Percentiles rank a stretch among this genome's conserved stretches.
phyloP scores from a whole-genome alignment of 2,329 filamentous ascomycete genomes.

The Akanthomyces uredinophilus region DNA sequence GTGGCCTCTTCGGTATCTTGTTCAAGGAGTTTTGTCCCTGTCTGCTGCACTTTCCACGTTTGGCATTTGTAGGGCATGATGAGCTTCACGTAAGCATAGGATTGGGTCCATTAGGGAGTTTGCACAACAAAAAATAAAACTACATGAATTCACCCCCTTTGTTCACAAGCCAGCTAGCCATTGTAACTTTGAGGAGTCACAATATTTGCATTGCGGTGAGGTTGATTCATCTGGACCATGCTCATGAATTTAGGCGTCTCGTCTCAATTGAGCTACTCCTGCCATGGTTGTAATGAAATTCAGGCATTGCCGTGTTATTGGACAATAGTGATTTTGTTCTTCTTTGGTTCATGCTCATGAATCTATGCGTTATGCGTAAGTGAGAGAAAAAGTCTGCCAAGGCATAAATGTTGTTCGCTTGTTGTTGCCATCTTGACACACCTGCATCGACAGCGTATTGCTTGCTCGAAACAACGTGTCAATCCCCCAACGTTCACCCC shows the following conservation, averaged over 20 bases:
- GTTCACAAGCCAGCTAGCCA: too few relatives aligned
- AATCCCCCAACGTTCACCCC: background rate
- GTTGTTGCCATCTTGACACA: background rate
- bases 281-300: background rate
- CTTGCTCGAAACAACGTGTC: background rate
- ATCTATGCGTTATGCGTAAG: conserved; percentile 2
- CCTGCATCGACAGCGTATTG: background rate
- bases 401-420: background rate
- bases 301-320: background rate
- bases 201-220: too few relatives aligned
- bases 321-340: background rate
- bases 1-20: conserved; percentile 29
- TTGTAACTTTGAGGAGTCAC: too few relatives aligned
- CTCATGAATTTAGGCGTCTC: too few relatives aligned
- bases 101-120: conserved; percentile 34
- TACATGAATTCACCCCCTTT: conserved; percentile 3
- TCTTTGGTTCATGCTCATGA: background rate
- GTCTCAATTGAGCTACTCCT: too few relatives aligned
- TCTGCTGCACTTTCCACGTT: conserved; percentile 22
- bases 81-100: conserved; percentile 34
- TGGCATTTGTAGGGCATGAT: conserved; percentile 31
- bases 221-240: too few relatives aligned
- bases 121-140: conserved; percentile 11
- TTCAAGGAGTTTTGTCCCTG: conserved; percentile 31
- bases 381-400: conserved; percentile 1